phyloP scores from a whole-genome alignment of 805 yeast genomes.

The Candida boidinii region DNA sequence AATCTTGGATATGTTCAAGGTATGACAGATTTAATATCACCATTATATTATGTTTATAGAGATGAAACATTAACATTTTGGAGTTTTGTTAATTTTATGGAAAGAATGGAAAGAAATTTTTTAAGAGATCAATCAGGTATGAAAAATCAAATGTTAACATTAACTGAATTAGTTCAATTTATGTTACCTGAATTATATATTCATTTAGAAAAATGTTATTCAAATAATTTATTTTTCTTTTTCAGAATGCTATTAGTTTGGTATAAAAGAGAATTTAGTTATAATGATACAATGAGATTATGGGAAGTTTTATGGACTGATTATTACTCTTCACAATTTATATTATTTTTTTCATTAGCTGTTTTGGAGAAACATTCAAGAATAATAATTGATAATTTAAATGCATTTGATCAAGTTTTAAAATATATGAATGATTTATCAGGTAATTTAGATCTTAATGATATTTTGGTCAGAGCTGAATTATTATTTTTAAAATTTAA shows the following conservation, averaged over 20 bases:
- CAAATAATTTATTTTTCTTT: slow-evolving; percentile 85
- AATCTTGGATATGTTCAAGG: slow-evolving; percentile 96
- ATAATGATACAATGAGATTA: slow-evolving; percentile 66
- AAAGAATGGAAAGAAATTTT: slow-evolving; percentile 90
- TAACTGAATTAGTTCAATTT: slow-evolving; percentile 80
- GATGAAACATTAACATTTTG: slow-evolving; percentile 83
- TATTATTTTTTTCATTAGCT: slow-evolving; percentile 78
- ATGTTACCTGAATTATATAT: slow-evolving; percentile 80
- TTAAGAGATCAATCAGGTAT: slow-evolving; percentile 89
- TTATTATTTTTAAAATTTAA: slow-evolving; percentile 71
- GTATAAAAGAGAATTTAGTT: slow-evolving; percentile 86
- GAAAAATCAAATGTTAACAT: slow-evolving; percentile 75
- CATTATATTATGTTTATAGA: slow-evolving; percentile 55
- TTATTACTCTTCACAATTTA: slow-evolving; percentile 77
- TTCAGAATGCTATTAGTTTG: slow-evolving; percentile 93
- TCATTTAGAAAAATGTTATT: slow-evolving; percentile 81
- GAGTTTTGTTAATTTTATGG: slow-evolving; percentile 85
- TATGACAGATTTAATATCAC: slow-evolving; percentile 89
- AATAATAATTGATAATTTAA: slow-evolving; percentile 64
- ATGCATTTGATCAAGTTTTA: slow-evolving; percentile 82
- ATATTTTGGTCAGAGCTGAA: slow-evolving; percentile 77
- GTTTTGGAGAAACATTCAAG: slow-evolving; percentile 82
- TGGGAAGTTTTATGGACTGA: slow-evolving; percentile 96
- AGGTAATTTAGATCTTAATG: slow-evolving; percentile 66
- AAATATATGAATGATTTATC: slow-evolving; percentile 88